phyloP scores from a whole-genome alignment of 331 rosid species.

The Malus hybrid region DNA sequence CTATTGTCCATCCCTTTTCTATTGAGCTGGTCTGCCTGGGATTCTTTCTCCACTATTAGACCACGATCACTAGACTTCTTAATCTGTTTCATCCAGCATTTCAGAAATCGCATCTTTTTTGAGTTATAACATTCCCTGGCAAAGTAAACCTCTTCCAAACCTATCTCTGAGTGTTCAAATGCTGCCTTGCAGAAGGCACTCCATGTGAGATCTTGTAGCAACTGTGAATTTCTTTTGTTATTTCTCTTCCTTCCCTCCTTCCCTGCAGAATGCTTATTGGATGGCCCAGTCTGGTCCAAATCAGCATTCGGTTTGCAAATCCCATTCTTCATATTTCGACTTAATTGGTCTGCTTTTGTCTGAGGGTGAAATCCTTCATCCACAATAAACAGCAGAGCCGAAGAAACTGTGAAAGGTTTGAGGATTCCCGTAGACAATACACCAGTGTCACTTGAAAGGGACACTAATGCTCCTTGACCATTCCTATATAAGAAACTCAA shows the following conservation, averaged over 20 bases:
- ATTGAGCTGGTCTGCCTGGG: conserved; percentile 15
- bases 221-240: conserved; percentile 19
- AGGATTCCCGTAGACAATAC: conserved; percentile 38
- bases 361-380: conserved; percentile 18
- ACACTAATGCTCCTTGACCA: conserved; percentile 52
- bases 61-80: conserved; percentile 32
- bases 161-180: conserved; percentile 31
- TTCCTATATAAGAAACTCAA: conserved; percentile 55
- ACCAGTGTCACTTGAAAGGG: conserved; percentile 38
- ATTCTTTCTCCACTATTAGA: conserved; percentile 13
- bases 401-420: conserved; percentile 61
- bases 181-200: conserved; percentile 46
- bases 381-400: conserved; percentile 54
- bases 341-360: conserved; percentile 10
- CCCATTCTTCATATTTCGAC: conserved; percentile 6
- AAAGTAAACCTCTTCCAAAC: conserved; percentile 47
- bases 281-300: conserved; percentile 9
- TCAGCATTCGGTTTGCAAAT: conserved; percentile 8
- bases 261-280: conserved; percentile 10
- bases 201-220: conserved; percentile 50
- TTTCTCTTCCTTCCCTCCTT: conserved; percentile 24
- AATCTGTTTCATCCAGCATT: conserved; percentile 87
- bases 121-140: conserved; percentile 34
- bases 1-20: conserved; percentile 20
- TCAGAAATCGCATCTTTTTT: conserved; percentile 59